Base-by-base conservation (phyloP, 148 eudicot species). In the Silene latifolia region DNA sequence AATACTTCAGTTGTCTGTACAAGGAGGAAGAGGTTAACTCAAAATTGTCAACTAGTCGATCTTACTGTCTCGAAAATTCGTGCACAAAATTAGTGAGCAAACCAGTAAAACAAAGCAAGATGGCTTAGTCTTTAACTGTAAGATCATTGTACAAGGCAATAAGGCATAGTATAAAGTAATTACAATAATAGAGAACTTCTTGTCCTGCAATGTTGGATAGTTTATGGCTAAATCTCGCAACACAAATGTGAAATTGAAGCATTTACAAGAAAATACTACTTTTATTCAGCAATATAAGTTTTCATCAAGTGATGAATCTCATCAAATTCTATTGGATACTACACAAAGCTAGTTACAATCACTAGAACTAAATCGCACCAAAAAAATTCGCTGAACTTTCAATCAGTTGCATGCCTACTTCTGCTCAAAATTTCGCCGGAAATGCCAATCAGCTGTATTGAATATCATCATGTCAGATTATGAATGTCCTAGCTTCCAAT, bases 241-340 rank as follows among this genome's bases (percentile, higher is more conserved):
- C 44, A 39, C 8, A 39, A 39, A 39, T 39, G 35, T 3, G 35
- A 32, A 32, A 32, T 32, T 39, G 44, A 39, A 39, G 44, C 44
- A 39, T 39, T 51, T 51, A 60, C 12, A 60, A 60, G 23, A 60
- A 60, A 7, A 21, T 62, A 2, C 32, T 0, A 24, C 35, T 23
- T 62, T 24, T 62, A 62, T 62, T 64, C n/a, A 25, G 0, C 19
- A 18, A 64, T 64, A 64, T 62, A 64, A 64, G 68, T 64, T 27
- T 13, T n/a, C 13, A 14, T 64, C n/a, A 15, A 29, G 19, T 64
- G 68, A n/a, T 32, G 32, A 15, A 64, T 64, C 46, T 27, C 42
- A 12, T 17, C 68, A 63, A 5, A 15, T 10, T 12, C 13, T 60
- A 19, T 3, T 24, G 23, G 25, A 20, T 60, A 29, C 39, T 23